Conservation (phyloP, 2,329 filamentous ascomycete genomes). For the Mycocentrospora acerina region DNA sequence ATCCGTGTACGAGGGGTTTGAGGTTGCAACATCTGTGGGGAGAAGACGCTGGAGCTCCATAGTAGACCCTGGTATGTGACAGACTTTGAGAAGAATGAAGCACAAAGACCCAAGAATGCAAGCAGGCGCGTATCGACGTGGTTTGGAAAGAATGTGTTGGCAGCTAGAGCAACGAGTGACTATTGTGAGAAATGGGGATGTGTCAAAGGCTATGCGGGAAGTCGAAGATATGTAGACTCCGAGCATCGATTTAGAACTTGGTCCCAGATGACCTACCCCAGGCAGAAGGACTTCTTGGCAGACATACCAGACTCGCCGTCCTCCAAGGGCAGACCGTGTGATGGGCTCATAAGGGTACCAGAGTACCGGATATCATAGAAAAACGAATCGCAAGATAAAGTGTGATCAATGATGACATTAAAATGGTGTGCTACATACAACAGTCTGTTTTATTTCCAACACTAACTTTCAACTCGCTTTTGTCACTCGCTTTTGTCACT, state of each 20-base stretch:
- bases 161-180: slow-evolving; percentile 49
- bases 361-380: slow-evolving; percentile 27
- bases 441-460: slow-evolving; percentile 16
- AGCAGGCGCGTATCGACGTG: slow-evolving; percentile 30
- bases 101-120: slow-evolving; percentile 42
- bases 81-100: slow-evolving; percentile 25
- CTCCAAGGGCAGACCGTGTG: slow-evolving; percentile 24
- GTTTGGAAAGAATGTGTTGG: slow-evolving; percentile 45
- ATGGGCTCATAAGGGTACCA: slow-evolving; percentile 32
- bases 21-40: slow-evolving; percentile 46
- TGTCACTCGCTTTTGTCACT: too few species aligned
- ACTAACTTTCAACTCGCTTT: too few species aligned
- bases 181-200: slow-evolving; percentile 41
- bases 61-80: slow-evolving; percentile 24
- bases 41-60: slow-evolving; percentile 43
- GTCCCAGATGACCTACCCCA: slow-evolving; percentile 20
- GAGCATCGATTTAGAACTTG: slow-evolving; percentile 36
- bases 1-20: slow-evolving; percentile 30
- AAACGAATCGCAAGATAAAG: slow-evolving; percentile 34
- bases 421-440: slow-evolving; percentile 35
- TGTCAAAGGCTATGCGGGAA: slow-evolving; percentile 31
- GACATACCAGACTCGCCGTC: slow-evolving; percentile 24
- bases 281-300: slow-evolving; percentile 29
- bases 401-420: slow-evolving; percentile 34
- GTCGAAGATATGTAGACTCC: slow-evolving; percentile 21